Evolutionary conservation across 2,329 filamentous ascomycete species (phyloP).

Genomic region (Xylariaceae sp.): DNA sequence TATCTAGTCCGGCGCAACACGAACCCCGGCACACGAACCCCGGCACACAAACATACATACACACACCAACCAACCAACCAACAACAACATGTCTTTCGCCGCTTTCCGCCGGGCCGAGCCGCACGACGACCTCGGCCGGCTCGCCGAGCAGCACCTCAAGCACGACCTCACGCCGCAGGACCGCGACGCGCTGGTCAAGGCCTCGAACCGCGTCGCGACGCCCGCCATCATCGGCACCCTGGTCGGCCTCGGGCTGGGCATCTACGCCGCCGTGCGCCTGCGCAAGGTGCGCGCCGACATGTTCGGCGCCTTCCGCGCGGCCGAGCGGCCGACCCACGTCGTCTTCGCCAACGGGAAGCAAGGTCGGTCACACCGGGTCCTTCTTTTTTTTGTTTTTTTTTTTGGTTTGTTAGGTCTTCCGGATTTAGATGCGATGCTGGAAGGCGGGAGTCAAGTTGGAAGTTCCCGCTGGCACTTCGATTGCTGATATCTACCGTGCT

Average conservation of each 20-base stretch:
- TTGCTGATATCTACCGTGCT: too few relatives aligned
- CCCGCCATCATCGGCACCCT: conserved; percentile 52
- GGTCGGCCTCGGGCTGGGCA: conserved; percentile 51
- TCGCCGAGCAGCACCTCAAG: conserved; percentile 52
- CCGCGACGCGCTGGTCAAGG: conserved; percentile 47
- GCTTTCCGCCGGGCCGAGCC: conserved; percentile 26
- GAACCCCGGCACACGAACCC: too few relatives aligned
- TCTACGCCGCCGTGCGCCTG: conserved; percentile 50
- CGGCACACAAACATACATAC: too few relatives aligned
- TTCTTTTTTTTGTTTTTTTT: background rate
- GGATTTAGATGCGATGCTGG: too few relatives aligned
- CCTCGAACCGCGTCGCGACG: conserved; percentile 45
- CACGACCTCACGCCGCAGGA: conserved; percentile 48
- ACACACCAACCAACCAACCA: too few relatives aligned
- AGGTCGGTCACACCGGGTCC: conserved; percentile 28
- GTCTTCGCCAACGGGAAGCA: conserved; percentile 54
- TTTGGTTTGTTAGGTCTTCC: too few relatives aligned
- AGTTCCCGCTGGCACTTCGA: too few relatives aligned
- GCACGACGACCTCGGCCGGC: conserved; percentile 41
- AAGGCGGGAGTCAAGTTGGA: too few relatives aligned
- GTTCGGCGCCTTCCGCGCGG: conserved; percentile 53
- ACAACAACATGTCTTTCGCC: conserved; percentile 22
- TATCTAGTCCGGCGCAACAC: too few relatives aligned
- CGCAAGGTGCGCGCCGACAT: conserved; percentile 47
- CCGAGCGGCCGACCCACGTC: conserved; percentile 55